Evolutionary conservation across 2,329 filamentous ascomycete species (phyloP).

Genomic region (Sclerotinia minor): DNA sequence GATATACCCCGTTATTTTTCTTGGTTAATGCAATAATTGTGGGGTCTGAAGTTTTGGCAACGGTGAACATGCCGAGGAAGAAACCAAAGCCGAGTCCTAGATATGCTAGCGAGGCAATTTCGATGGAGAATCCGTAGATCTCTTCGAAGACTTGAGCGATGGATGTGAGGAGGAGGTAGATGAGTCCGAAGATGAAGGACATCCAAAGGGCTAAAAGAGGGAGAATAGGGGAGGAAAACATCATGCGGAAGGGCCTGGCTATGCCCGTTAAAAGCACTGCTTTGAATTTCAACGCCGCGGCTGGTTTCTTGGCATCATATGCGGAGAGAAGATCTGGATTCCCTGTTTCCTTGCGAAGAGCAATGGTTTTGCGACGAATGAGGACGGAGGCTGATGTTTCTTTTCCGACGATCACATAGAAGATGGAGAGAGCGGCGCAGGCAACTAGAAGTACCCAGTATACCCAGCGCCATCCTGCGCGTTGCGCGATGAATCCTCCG

Average conservation of each 20-base stretch:
- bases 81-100: conserved; percentile 49
- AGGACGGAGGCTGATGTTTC: conserved; percentile 54
- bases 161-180: conserved; percentile 37
- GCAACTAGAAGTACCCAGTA: conserved; percentile 50
- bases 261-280: conserved; percentile 33
- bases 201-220: conserved; percentile 29
- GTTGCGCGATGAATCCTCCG: conserved; percentile 42
- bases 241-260: conserved; percentile 46
- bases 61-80: conserved; percentile 45
- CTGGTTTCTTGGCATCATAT: conserved; percentile 32
- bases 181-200: conserved; percentile 36
- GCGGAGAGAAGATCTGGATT: conserved; percentile 52
- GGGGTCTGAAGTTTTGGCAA: conserved; percentile 48
- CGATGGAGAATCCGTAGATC: conserved; percentile 46
- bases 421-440: conserved; percentile 37
- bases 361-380: conserved; percentile 44
- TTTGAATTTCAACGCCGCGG: conserved; percentile 34
- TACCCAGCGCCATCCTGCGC: conserved; percentile 44
- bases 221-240: conserved; percentile 50
- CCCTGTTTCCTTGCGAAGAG: conserved; percentile 42
- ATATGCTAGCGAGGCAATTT: conserved; percentile 48
- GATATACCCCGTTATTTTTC: conserved; percentile 43
- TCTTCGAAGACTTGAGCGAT: conserved; percentile 32
- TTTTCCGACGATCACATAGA: conserved; percentile 45
- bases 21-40: conserved; percentile 50